A percentile compares a stretch with the other conserved stretches of the same genome.
Evolutionary conservation across 495 filamentous ascomycete genomes (phyloP).

Genomic region (Cercophora samala): DNA sequence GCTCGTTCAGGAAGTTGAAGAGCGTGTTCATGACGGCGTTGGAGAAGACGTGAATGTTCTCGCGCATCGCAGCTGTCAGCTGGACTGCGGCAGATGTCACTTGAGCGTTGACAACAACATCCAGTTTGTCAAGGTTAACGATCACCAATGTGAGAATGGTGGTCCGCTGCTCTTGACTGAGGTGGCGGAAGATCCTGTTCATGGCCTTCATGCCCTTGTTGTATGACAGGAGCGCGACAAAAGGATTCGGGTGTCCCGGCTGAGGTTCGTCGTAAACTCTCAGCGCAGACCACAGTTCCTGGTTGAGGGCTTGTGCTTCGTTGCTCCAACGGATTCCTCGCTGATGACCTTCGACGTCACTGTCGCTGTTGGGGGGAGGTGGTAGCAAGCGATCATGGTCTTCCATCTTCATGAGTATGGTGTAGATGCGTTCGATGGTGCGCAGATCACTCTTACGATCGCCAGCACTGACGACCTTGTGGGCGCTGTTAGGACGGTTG

Average conservation of each 20-base stretch:
- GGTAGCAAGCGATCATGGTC: constrained; percentile 91
- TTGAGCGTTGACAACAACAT: constrained; percentile 79
- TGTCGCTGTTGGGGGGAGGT: constrained; percentile 56
- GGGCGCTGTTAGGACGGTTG: constrained; percentile 47
- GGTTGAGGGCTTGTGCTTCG: constrained; percentile 67
- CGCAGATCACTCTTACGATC: constrained; percentile 79
- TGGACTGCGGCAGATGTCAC: constrained; percentile 64
- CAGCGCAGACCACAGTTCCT: constrained; percentile 74
- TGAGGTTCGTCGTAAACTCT: constrained; percentile 90
- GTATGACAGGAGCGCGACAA: constrained; percentile 93
- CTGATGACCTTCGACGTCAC: constrained; percentile 60
- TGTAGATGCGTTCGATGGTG: constrained; percentile 84
- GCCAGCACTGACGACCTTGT: constrained; percentile 49
- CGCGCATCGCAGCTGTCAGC: constrained; percentile 67
- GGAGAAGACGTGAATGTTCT: constrained; percentile 88
- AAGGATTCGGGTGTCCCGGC: constrained; percentile 74
- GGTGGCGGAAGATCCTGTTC: constrained; percentile 89
- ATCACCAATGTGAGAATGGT: constrained; percentile 94
- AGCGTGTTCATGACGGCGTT: constrained; percentile 84
- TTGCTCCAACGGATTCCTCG: constrained; percentile 68
- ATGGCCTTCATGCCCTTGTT: constrained; percentile 95
- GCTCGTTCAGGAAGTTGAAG: constrained; percentile 83
- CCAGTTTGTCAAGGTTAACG: constrained; percentile 85
- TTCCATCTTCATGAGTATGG: constrained; percentile 85
- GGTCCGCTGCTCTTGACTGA: constrained; percentile 84